Conservation (phyloP, 352 stramenopile species). For the Thraustochytrium sp. region DNA sequence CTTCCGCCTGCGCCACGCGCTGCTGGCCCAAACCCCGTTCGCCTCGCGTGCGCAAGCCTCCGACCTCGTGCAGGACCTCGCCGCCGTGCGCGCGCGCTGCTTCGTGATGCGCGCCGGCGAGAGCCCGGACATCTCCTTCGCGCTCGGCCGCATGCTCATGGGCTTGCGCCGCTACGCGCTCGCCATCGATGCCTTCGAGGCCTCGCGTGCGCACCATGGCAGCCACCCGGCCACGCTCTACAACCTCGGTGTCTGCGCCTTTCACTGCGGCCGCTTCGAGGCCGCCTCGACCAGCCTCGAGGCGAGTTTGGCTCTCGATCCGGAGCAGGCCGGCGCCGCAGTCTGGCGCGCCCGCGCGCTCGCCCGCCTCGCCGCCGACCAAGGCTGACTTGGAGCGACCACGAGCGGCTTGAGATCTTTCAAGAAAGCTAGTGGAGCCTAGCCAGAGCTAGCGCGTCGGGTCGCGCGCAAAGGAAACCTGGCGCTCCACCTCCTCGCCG, state of each 20-base stretch:
- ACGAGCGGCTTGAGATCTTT: too few species aligned
- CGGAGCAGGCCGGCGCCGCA: neutral
- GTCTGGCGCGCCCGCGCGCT: neutral
- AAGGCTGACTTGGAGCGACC: too few species aligned
- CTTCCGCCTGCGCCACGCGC: conserved; percentile 85
- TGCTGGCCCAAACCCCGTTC: conserved; percentile 73
- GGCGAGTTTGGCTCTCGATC: neutral
- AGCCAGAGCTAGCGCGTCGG: neutral
- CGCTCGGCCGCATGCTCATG: conserved; percentile 82
- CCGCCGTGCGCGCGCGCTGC: conserved; percentile 80
- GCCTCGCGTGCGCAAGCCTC: conserved; percentile 61
- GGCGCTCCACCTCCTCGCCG: neutral
- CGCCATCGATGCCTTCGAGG: conserved; percentile 77
- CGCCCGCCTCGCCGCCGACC: neutral
- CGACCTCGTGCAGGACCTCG: conserved; percentile 76
- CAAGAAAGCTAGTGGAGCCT: too few species aligned
- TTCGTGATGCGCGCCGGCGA: conserved; percentile 86
- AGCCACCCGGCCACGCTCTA: conserved; percentile 90
- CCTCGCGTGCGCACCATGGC: conserved; percentile 74
- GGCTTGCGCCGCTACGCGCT: conserved; percentile 80
- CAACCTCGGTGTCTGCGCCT: conserved; percentile 90
- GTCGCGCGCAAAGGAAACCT: neutral
- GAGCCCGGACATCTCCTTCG: conserved; percentile 70
- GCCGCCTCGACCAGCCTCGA: neutral
- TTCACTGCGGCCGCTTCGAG: conserved; percentile 57